Percentiles rank a stretch among this genome's conserved stretches.
These are phyloP conservation scores for Tricholoma sp. DNA, from an alignment of 768 basidiomycete species.

Conservation along the genomic window DNA sequence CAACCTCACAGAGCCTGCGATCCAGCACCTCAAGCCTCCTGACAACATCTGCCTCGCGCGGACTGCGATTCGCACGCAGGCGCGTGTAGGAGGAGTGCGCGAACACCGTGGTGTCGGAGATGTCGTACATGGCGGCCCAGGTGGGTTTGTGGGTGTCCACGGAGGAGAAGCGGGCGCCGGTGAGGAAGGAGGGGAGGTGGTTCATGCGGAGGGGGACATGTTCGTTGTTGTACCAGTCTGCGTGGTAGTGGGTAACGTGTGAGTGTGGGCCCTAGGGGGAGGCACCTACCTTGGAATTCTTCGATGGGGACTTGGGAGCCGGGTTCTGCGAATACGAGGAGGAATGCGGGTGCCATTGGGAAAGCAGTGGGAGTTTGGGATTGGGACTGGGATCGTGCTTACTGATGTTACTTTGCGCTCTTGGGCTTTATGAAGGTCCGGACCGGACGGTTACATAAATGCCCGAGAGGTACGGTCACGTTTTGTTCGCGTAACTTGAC, in stretches of 20 bases:
- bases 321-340: conserved; percentile 45
- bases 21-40: conserved; percentile 37
- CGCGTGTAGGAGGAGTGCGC: conserved; percentile 37
- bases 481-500: no score
- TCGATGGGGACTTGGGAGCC: conserved; percentile 34
- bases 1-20: conserved; percentile 34
- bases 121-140: conserved; percentile 49
- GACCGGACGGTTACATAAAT: no score
- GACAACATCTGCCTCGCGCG: conserved; percentile 37
- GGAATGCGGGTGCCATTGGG: conserved; percentile 37
- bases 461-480: no score
- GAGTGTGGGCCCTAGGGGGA: not conserved
- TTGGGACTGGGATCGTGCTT: no score
- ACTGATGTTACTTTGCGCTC: no score
- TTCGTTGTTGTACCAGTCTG: conserved; percentile 55
- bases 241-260: not conserved
- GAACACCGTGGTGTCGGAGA: conserved; percentile 37
- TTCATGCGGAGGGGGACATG: conserved; percentile 48
- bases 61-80: conserved; percentile 38
- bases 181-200: conserved; percentile 39
- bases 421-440: no score
- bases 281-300: conserved; percentile 40
- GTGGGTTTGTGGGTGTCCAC: conserved; percentile 29
- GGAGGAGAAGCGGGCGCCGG: conserved; percentile 41
- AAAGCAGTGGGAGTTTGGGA: no score